Percentiles rank a stretch among this genome's conserved stretches.
These are phyloP conservation scores for Trichoderma brevicompactum DNA, from an alignment of 2,329 filamentous ascomycete genomes.

Conservation along the genomic window DNA sequence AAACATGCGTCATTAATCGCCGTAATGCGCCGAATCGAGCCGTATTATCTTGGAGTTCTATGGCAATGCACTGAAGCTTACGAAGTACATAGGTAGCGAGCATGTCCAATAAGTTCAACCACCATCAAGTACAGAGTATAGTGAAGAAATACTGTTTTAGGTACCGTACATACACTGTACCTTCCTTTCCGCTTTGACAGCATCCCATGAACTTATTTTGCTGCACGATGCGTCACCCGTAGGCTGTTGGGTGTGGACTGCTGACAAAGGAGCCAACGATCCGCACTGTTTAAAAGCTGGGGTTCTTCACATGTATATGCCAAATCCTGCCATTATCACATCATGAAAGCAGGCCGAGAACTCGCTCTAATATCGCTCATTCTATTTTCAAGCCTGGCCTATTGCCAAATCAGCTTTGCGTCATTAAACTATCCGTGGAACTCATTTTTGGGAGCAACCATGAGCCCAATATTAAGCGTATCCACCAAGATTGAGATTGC, in stretches of 20 bases:
- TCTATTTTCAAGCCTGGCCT: neutral
- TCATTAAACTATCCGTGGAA: too few species aligned
- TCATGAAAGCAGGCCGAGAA: neutral
- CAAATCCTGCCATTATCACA: neutral
- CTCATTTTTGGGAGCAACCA: neutral
- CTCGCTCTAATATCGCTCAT: neutral
- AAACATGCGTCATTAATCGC: neutral
- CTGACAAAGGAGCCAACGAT: constrained; percentile 1
- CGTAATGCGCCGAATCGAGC: neutral
- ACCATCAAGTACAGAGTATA: too few species aligned
- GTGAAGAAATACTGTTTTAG: too few species aligned
- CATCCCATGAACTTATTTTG: too few species aligned
- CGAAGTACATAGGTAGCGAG: too few species aligned
- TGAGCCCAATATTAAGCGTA: constrained; percentile 20
- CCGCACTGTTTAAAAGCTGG: neutral
- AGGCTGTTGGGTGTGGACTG: neutral
- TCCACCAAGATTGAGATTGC: constrained; percentile 25
- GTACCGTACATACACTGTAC: neutral
- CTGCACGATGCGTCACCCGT: neutral
- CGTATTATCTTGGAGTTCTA: too few species aligned
- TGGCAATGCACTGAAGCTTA: too few species aligned
- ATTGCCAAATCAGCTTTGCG: neutral
- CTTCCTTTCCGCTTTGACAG: neutral
- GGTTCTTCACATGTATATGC: neutral
- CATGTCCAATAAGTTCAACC: too few species aligned